Base-by-base conservation (phyloP, 2,329 filamentous ascomycete species). In the Alternaria solani region DNA sequence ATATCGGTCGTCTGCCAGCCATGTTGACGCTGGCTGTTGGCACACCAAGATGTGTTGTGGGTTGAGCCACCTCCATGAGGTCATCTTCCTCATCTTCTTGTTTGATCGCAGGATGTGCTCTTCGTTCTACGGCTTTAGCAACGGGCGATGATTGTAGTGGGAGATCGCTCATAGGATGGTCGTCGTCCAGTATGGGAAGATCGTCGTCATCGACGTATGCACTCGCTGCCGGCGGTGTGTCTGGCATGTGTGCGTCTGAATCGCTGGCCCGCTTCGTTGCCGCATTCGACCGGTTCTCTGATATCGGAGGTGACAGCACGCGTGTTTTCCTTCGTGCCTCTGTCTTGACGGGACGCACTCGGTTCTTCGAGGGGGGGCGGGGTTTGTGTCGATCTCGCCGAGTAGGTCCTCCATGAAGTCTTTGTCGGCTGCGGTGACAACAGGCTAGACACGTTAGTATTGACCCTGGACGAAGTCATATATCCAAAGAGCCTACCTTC, bases 361-460 rank as follows among this genome's bases (percentile, higher is more conserved):
- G 82, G 32, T 78, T 71, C 3, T 84, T 81, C 25, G 80, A 75
- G 20, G 86, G 83, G 30, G 86, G 83, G 89, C 83, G 11, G 88
- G 81, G 72, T 95, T 96, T 51, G 87, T 87, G 75, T 97, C 93
- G 56, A 99, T 91, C 78, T 97, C 93, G 61, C 89, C 93, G 1
- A 99, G 87, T 2, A 99, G 85, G 72, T 90, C 88, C 18, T 88
- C 87, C 79, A 99, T 87, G 79, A 98, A 99, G 57, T 91, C 90
- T 58, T 93, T 91, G 72, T 98, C 94, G 67, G 92, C 94, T 69
- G 94, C 90, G 5, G 92, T 96, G 71, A 91, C 92, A 62, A 88
- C 83, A 43, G 88, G 86, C 92, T 93, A 59, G 28, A 25, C 1
- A 14, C 62, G 60, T 80, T 51, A 78, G 71, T 53, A 18, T 62